Conservation (phyloP, 2,329 filamentous ascomycete genomes). For the Aureobasidium sp. region DNA sequence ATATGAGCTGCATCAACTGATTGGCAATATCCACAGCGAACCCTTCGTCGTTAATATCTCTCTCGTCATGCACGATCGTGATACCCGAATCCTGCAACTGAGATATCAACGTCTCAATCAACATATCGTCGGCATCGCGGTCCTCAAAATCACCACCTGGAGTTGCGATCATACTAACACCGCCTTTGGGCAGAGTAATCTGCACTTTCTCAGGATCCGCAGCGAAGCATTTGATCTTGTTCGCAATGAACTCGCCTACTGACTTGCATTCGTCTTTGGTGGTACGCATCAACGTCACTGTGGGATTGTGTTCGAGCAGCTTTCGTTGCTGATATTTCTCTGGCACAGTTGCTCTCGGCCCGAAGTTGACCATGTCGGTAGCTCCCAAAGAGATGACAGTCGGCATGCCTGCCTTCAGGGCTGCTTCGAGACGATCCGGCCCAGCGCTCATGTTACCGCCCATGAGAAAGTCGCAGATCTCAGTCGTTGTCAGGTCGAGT, state of each 20-base stretch:
- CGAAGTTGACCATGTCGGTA: conserved; percentile 71
- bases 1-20: conserved; percentile 1
- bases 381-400: conserved; percentile 57
- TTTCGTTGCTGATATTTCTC: conserved; percentile 56
- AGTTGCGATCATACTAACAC: conserved; percentile 67
- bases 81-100: conserved; percentile 58
- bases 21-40: conserved; percentile 58
- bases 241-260: conserved; percentile 63
- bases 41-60: conserved; percentile 60
- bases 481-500: conserved; percentile 76
- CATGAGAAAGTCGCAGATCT: conserved; percentile 69
- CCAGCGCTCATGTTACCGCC: conserved; percentile 72
- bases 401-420: conserved; percentile 64
- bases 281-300: conserved; percentile 73
- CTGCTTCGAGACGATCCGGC: conserved; percentile 61
- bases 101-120: conserved; percentile 54
- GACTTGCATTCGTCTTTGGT: conserved; percentile 60
- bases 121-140: conserved; percentile 48
- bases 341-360: conserved; percentile 61
- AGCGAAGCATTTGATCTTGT: conserved; percentile 53
- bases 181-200: conserved; percentile 66
- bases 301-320: conserved; percentile 71
- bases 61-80: conserved; percentile 56
- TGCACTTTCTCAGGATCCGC: conserved; percentile 50
- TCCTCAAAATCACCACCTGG: conserved; percentile 61